phyloP scores from a whole-genome alignment of 169 alveolate genomes.

The Cryptosporidium muris region DNA sequence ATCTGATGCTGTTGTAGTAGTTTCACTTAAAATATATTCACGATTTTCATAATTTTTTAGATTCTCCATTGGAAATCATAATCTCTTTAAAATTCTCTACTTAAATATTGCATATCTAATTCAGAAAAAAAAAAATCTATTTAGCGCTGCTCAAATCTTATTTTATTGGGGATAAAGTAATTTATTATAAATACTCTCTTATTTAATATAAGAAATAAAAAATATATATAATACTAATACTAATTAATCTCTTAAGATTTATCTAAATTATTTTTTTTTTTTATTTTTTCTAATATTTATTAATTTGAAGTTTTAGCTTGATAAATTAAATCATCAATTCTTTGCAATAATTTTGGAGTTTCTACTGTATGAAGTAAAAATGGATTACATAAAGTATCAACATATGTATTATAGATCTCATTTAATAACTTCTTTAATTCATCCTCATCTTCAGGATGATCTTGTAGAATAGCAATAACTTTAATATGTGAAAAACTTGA shows the following conservation, averaged over 20 bases:
- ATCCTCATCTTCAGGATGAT: slow-evolving; percentile 59
- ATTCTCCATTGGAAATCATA: slow-evolving; percentile 10
- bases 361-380: slow-evolving; percentile 51
- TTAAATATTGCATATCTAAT: background rate
- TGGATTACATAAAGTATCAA: slow-evolving; percentile 65
- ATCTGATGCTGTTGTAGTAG: slow-evolving; percentile 58
- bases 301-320: slow-evolving; percentile 5
- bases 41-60: background rate
- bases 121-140: too few species aligned
- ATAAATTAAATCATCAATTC: slow-evolving; percentile 21
- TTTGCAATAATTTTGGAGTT: slow-evolving; percentile 47
- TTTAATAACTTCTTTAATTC: slow-evolving; percentile 42
- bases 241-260: background rate
- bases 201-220: background rate
- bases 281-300: background rate
- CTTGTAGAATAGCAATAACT: slow-evolving; percentile 52
- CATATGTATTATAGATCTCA: slow-evolving; percentile 29
- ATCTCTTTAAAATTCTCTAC: background rate
- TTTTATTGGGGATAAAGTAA: too few species aligned
- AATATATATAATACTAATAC: background rate
- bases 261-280: background rate
- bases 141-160: too few species aligned
- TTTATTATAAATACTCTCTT: too few species aligned
- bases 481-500: slow-evolving; percentile 61
- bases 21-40: slow-evolving; percentile 46